phyloP scores from a whole-genome alignment of 441 rosid genomes.

The Iberis amara region DNA sequence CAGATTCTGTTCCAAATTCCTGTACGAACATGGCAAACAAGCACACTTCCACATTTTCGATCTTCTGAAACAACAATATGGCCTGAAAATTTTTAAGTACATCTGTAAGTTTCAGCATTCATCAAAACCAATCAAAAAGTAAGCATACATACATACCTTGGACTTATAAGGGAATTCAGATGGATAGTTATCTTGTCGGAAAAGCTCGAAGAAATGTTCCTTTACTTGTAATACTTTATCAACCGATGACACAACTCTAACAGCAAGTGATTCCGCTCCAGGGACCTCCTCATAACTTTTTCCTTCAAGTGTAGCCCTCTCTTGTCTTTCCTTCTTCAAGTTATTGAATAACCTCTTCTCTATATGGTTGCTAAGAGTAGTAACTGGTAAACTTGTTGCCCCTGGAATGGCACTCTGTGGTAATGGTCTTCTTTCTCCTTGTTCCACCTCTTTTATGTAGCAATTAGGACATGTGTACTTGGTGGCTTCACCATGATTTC shows the following conservation, averaged over 20 bases:
- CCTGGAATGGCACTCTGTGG: constrained; percentile 83
- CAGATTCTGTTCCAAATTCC: constrained; percentile 83
- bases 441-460: constrained; percentile 74
- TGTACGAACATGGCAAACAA: constrained; percentile 95
- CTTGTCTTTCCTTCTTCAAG: constrained; percentile 67
- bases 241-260: constrained; percentile 93
- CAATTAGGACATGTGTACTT: constrained; percentile 98
- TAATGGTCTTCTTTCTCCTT: constrained; percentile 79
- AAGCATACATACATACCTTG: constrained; percentile 45
- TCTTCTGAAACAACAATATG: constrained; percentile 84
- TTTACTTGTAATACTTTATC: constrained; percentile 92
- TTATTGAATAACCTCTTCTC: constrained; percentile 68
- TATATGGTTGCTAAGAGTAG: constrained; percentile 80
- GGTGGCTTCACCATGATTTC: constrained; percentile 90
- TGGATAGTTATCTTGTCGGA: constrained; percentile 80
- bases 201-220: constrained; percentile 68
- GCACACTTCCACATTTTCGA: constrained; percentile 95
- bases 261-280: constrained; percentile 79
- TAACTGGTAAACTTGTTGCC: constrained; percentile 78
- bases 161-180: constrained; percentile 82
- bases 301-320: constrained; percentile 69
- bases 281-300: constrained; percentile 82
- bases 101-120: constrained; percentile 3
- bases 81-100: constrained; percentile 44
- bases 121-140: background rate